A percentile compares a stretch with the other conserved stretches of the same genome.
Evolutionary conservation across 345 rosid species (phyloP).

Genomic region (Turnera subulata): DNA sequence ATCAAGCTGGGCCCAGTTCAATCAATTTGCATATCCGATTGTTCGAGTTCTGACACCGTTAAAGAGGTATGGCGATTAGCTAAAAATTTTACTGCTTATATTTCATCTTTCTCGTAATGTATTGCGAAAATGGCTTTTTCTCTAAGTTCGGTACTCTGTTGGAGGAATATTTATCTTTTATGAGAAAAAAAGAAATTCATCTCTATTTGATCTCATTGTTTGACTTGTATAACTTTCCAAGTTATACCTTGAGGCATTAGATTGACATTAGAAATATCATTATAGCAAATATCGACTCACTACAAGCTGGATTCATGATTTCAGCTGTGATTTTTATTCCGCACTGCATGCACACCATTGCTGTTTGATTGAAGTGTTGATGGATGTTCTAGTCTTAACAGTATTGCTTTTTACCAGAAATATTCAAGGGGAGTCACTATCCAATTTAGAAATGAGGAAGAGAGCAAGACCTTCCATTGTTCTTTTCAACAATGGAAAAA

Average conservation of each 20-base stretch:
- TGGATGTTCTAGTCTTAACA: conserved; percentile 24
- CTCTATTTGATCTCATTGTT: not conserved
- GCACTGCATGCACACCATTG: not conserved
- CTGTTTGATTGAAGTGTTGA: conserved; percentile 14
- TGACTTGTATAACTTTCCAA: not conserved
- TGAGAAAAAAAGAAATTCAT: not conserved
- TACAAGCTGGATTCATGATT: no score
- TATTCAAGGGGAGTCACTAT: conserved; percentile 59
- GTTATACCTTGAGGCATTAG: no score
- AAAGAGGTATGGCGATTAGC: conserved; percentile 51
- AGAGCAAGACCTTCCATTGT: conserved; percentile 69
- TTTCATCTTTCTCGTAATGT: no score
- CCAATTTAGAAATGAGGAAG: conserved; percentile 69
- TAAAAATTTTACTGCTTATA: not conserved
- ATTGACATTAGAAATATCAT: no score
- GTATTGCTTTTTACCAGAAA: conserved; percentile 50
- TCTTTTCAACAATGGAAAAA: conserved; percentile 83
- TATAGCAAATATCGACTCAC: no score
- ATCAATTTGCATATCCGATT: conserved; percentile 60
- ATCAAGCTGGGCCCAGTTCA: conserved; percentile 69
- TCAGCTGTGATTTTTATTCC: not conserved
- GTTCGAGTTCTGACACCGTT: conserved; percentile 24
- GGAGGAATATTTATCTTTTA: no score
- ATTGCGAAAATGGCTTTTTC: no score
- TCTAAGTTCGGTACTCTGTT: no score